Base-by-base conservation (phyloP, 1,139 yeast genomes). In the Saccharomyces hybrid region DNA sequence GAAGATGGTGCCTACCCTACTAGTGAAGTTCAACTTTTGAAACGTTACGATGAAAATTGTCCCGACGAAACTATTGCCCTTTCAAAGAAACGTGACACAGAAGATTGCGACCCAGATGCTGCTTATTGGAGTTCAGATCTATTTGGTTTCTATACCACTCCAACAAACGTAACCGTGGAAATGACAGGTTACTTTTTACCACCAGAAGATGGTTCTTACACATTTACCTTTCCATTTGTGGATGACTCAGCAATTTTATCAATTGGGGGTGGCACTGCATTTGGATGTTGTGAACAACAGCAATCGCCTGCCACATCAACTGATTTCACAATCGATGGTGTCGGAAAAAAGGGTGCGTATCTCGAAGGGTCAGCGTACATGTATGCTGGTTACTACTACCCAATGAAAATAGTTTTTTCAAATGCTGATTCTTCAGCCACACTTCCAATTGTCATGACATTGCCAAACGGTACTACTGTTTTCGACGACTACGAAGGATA, bases 171-270 rank as follows among this genome's bases (percentile, higher is more conserved):
- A 31, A 55, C 60, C 11, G 47, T 62, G 16, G 67, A 62, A 52
- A 55, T 62, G 7, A 55, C 60, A n/a, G 70, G 70, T 54, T 68
- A 66, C 48, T 66, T 67, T 55, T 31, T 52, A 8, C 59, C 71
- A 26, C 48, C 48, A 6, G 48, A 42, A 8, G 52, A 62, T 14
- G 72, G 72, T 55, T 52, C 58, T 7, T 68, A 68, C 50, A 56
- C 61, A 5, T 29, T 49, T 3, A 57, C 56, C 29, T 68, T 68
- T 54, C 65, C 64, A 55, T 58, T 57, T 19, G 64, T 57, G 2
- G 59, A 64, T 60, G 62, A 67, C 14, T 58, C 64, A 16, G 67
- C 62, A 2, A 58, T 61, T 60, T 58, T 69, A 2, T 60, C 60
- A 52, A 49, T 69, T 52, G 72, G 71, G 42, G 56, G 57, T 27